These are phyloP conservation scores for Friedmanniomyces endolithicus DNA, from an alignment of 495 filamentous ascomycete species.

Conservation along the genomic window DNA sequence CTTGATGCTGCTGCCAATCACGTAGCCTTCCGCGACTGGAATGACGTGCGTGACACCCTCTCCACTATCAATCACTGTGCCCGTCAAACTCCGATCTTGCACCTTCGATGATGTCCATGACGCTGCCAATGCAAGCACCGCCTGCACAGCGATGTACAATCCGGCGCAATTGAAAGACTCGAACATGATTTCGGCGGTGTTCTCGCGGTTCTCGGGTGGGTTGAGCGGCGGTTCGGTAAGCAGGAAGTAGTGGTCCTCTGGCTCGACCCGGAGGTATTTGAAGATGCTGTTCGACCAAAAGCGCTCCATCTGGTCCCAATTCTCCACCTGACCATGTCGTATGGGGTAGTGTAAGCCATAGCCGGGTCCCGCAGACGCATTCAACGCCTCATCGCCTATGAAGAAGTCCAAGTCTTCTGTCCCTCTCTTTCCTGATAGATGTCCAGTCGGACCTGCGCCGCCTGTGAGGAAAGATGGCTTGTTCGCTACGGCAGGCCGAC, in stretches of 20 bases:
- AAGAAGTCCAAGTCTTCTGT: conserved; percentile 98
- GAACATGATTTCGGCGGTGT: conserved; percentile 99
- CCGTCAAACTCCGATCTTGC: conserved; percentile 88
- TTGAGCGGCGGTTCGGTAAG: conserved; percentile 97
- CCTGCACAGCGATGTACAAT: conserved; percentile 97
- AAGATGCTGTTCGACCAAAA: conserved; percentile 99
- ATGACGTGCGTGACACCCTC: conserved; percentile 99
- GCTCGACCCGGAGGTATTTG: conserved; percentile 95
- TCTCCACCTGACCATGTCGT: conserved; percentile 93
- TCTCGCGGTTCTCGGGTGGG: conserved; percentile 96
- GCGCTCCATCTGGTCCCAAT: conserved; percentile 98
- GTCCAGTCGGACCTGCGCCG: conserved; percentile 64
- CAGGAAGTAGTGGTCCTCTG: conserved; percentile 95
- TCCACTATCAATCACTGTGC: conserved; percentile 94
- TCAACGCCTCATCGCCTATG: conserved; percentile 90
- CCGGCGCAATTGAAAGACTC: conserved; percentile 99
- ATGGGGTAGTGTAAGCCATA: conserved; percentile 97
- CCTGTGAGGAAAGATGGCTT: conserved; percentile 94
- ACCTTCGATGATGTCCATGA: conserved; percentile 99
- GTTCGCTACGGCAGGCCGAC: conserved; percentile 76
- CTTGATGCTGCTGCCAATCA: conserved; percentile 97
- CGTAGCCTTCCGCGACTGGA: conserved; percentile 95
- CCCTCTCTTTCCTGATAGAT: conserved; percentile 82
- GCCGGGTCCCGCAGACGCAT: conserved; percentile 71
- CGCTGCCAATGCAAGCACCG: conserved; percentile 87